Conservation (phyloP, 2,329 filamentous ascomycete genomes). For the Ophiobolus disseminans region DNA sequence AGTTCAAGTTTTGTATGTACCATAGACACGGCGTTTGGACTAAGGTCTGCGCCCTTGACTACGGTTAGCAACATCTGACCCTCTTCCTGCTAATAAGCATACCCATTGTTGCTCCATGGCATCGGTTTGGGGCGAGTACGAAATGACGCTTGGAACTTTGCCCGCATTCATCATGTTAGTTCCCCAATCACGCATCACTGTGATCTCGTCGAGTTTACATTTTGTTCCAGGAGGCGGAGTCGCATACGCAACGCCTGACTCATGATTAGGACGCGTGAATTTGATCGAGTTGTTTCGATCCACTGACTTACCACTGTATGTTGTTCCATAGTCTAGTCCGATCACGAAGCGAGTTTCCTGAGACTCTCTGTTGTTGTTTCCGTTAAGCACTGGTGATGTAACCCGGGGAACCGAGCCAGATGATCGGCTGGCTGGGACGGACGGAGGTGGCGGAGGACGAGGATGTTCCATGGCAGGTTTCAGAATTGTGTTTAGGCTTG, state of each 20-base stretch:
- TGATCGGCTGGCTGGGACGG: background rate
- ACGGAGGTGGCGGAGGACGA: background rate
- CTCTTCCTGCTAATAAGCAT: background rate
- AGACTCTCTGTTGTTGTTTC: background rate
- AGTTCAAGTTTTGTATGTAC: conserved; percentile 42
- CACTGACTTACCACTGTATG: conserved; percentile 17
- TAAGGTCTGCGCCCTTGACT: conserved; percentile 20
- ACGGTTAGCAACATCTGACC: background rate
- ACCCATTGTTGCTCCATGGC: conserved; percentile 27
- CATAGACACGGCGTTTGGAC: conserved; percentile 31
- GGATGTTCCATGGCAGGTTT: background rate
- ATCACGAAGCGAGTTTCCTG: conserved; percentile 20
- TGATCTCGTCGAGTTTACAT: conserved; percentile 28
- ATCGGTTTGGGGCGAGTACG: conserved; percentile 25
- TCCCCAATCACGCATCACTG: conserved; percentile 33
- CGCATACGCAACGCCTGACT: conserved; percentile 21
- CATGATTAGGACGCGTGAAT: background rate
- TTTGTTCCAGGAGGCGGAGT: conserved; percentile 6
- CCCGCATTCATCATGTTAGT: conserved; percentile 24
- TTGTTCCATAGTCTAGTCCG: conserved; percentile 32
- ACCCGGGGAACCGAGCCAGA: background rate
- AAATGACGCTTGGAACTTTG: conserved; percentile 41
- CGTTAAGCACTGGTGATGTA: background rate
- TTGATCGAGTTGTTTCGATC: background rate
- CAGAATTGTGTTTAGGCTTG: background rate